Conservation (phyloP, 2,329 filamentous ascomycete genomes). For the Eutypella sp. region DNA sequence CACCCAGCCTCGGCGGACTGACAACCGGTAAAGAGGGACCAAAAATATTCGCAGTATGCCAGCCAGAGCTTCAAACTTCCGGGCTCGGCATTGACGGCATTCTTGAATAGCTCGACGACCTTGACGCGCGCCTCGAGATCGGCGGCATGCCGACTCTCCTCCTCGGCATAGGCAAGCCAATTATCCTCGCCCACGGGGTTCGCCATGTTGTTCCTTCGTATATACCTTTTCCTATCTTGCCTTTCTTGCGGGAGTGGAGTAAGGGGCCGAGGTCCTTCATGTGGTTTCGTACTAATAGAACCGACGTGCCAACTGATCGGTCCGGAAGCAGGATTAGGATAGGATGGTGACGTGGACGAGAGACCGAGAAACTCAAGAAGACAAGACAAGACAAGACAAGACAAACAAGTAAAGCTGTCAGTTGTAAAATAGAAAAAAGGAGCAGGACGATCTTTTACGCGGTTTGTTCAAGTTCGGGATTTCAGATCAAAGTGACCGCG, state of each 20-base stretch:
- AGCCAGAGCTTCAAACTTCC: conserved; percentile 71
- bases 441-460: no score
- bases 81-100: conserved; percentile 65
- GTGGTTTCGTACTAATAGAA: background rate
- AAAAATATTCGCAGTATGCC: conserved; percentile 73
- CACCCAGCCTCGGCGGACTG: conserved; percentile 51
- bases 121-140: conserved; percentile 63
- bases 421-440: no score
- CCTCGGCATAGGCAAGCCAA: conserved; percentile 74
- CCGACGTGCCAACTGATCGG: background rate
- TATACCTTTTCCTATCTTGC: background rate
- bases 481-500: background rate
- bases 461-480: no score
- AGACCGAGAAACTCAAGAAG: no score
- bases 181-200: conserved; percentile 67
- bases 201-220: conserved; percentile 33
- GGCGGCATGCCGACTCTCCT: conserved; percentile 57
- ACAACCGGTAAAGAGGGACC: conserved; percentile 62
- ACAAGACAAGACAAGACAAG: no score
- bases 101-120: conserved; percentile 67
- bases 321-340: background rate
- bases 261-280: background rate
- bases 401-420: no score
- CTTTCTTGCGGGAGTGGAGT: background rate
- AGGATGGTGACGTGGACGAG: no score